phyloP scores from a whole-genome alignment of 2,329 filamentous ascomycete species.

The Parascedosporium putredinis region DNA sequence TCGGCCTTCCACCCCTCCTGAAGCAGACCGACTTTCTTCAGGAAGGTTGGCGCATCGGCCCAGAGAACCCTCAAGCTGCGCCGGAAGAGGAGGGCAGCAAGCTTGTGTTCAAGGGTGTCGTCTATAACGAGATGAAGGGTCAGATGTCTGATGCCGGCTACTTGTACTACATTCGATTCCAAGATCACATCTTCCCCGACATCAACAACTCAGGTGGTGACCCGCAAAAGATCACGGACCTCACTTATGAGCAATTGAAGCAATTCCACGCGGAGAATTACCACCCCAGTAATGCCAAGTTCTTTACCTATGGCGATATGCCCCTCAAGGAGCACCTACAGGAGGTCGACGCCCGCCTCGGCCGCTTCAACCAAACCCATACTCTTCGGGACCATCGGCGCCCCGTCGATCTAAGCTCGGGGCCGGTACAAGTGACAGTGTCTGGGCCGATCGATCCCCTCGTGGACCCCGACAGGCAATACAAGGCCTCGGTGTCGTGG shows the following conservation, averaged over 20 bases:
- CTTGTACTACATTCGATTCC: slow-evolving; percentile 88
- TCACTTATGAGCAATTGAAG: slow-evolving; percentile 83
- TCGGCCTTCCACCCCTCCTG: slow-evolving; percentile 84
- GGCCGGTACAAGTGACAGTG: slow-evolving; percentile 60
- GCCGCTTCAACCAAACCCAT: slow-evolving; percentile 59
- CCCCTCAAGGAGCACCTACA: slow-evolving; percentile 69
- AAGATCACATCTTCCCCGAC: slow-evolving; percentile 85
- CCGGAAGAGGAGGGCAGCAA: slow-evolving; percentile 47
- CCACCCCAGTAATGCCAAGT: slow-evolving; percentile 92
- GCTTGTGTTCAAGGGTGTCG: slow-evolving; percentile 91
- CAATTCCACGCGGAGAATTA: slow-evolving; percentile 89
- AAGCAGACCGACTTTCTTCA: slow-evolving; percentile 90
- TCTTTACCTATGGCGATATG: slow-evolving; percentile 93
- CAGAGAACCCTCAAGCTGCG: slow-evolving; percentile 65
- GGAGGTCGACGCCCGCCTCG: slow-evolving; percentile 66
- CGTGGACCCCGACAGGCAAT: slow-evolving; percentile 75
- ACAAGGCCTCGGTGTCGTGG: slow-evolving; percentile 92
- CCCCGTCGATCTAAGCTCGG: slow-evolving; percentile 60
- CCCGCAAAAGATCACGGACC: slow-evolving; percentile 87
- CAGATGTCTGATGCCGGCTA: slow-evolving; percentile 98
- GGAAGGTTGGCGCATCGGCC: slow-evolving; percentile 93
- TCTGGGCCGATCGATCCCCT: slow-evolving; percentile 78
- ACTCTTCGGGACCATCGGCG: slow-evolving; percentile 64
- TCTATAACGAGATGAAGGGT: slow-evolving; percentile 99
- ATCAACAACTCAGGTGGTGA: slow-evolving; percentile 97